phyloP scores from a whole-genome alignment of 2,329 filamentous ascomycete species.

The Nakataea oryzae region DNA sequence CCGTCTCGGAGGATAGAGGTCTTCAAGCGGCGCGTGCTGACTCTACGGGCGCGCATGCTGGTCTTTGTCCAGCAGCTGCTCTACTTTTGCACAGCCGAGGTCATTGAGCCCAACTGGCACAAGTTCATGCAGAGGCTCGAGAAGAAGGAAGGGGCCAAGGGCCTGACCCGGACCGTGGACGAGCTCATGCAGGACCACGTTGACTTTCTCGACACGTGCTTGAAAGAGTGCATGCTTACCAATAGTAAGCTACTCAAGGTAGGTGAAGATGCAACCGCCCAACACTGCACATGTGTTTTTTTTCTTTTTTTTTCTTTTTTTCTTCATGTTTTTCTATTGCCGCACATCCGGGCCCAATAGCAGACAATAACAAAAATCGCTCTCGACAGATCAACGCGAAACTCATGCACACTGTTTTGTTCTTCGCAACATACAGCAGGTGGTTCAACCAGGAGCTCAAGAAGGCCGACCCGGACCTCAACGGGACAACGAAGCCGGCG shows the following conservation, averaged over 20 bases:
- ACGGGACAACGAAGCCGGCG: constrained; percentile 41
- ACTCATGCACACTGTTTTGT: constrained; percentile 87
- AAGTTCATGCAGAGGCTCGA: constrained; percentile 82
- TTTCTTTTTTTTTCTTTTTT: not conserved
- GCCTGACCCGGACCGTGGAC: constrained; percentile 66
- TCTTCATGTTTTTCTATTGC: too few relatives aligned
- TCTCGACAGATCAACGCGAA: constrained; percentile 82
- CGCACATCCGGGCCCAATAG: too few relatives aligned
- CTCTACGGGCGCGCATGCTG: constrained; percentile 83
- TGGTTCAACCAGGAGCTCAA: constrained; percentile 78
- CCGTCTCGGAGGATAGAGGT: constrained; percentile 65
- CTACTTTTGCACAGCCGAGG: constrained; percentile 94
- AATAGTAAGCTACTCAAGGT: constrained; percentile 91
- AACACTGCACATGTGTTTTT: not conserved
- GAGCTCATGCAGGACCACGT: constrained; percentile 99
- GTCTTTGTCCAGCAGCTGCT: constrained; percentile 94
- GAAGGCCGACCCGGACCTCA: constrained; percentile 71
- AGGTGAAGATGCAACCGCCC: constrained; percentile 18
- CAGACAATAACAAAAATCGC: not conserved
- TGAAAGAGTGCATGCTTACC: constrained; percentile 98
- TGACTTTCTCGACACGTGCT: constrained; percentile 91
- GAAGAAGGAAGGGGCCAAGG: constrained; percentile 39
- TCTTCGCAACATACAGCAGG: constrained; percentile 85
- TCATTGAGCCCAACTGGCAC: constrained; percentile 97
- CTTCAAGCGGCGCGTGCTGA: constrained; percentile 92